Base-by-base conservation (phyloP, 495 filamentous ascomycete genomes). In the Penicillium tannophilum region DNA sequence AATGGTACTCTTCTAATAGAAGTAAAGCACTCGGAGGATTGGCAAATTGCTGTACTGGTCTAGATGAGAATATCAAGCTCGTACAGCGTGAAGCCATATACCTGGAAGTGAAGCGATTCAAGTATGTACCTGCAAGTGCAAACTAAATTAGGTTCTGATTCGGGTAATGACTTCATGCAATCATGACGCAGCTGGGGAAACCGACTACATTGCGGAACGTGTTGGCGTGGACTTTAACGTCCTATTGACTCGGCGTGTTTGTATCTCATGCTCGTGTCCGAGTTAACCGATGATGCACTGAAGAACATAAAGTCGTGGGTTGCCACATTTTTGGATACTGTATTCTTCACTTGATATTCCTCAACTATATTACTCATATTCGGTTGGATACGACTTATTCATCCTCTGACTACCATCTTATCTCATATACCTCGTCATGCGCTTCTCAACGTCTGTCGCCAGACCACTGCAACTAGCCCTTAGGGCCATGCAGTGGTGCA, bases 401-500 rank as follows among this genome's bases (percentile, higher is more conserved):
- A 28, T 28, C 6, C 28, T 28, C 4, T 4, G 28, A 28, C 28
- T 28, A 23, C 20, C 20, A 28, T 28, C 28, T 0, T 28, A 28
- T 28, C 6, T 28, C 28, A 28, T 28, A 28, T 28, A 28, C 28
- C 28, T 28, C 51, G 23, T n/a, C 17, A 78, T 76, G 73, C 33
- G 31, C 41, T 60, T 73, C 43, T 69, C 70, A 44, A 69, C 63
- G 26, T 20, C 68, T 31, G 55, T 76, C 19, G 47, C 72, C 16
- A 69, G 75, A 3, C 77, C 77, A 3, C 33, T 78, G 42, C 71
- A 75, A 64, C 70, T 80, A 47, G 45, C 54, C 49, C 65, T 60
- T 24, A 72, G 77, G 2, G 41, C 60, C 2, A 17, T 80, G 62
- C 77, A 80, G 55, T 87, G 84, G 84, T 65, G 73, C 39, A 84